phyloP scores from a whole-genome alignment of 163 green algal species.

The Chlamydomonas reinhardtii region DNA sequence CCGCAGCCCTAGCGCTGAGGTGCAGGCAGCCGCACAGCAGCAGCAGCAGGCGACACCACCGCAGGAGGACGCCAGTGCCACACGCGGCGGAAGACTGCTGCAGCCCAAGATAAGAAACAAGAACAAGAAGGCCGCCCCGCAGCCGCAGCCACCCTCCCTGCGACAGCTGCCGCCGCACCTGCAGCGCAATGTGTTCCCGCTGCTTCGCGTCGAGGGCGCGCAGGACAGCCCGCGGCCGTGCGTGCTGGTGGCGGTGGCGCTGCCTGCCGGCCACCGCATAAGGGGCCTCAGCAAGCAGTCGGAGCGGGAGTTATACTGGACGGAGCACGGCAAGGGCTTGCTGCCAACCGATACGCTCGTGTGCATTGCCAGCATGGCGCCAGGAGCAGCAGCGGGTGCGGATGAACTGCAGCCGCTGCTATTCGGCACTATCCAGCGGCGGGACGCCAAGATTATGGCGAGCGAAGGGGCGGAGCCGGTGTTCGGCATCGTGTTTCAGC shows the following conservation, averaged over 20 bases:
- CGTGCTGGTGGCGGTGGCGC: slow-evolving; percentile 47
- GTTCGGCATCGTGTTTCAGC: slow-evolving; percentile 58
- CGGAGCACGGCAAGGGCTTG: slow-evolving; percentile 48
- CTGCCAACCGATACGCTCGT: slow-evolving; percentile 72
- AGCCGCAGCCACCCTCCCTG: no score
- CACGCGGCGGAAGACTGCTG: no score
- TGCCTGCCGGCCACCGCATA: slow-evolving; percentile 48
- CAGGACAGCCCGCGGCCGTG: slow-evolving; percentile 44
- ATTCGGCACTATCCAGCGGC: slow-evolving; percentile 62
- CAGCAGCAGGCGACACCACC: not conserved
- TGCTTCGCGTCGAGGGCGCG: slow-evolving; percentile 40
- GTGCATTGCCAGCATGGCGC: slow-evolving; percentile 44
- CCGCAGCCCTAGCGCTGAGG: slow-evolving; percentile 7
- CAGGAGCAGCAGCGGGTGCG: not conserved
- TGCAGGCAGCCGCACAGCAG: not conserved
- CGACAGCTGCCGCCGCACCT: no score
- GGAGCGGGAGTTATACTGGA: slow-evolving; percentile 64
- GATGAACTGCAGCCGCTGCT: slow-evolving; percentile 37
- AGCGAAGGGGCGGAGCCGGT: slow-evolving; percentile 15
- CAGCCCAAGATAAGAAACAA: no score
- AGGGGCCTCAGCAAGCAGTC: not conserved
- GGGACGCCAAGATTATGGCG: slow-evolving; percentile 59
- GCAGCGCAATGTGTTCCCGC: slow-evolving; percentile 55
- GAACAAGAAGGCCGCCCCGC: no score
- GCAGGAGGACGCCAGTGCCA: not conserved